Evolutionary conservation across 2,329 filamentous ascomycete genomes (phyloP).

Genomic region (Dothistroma septosporum): DNA sequence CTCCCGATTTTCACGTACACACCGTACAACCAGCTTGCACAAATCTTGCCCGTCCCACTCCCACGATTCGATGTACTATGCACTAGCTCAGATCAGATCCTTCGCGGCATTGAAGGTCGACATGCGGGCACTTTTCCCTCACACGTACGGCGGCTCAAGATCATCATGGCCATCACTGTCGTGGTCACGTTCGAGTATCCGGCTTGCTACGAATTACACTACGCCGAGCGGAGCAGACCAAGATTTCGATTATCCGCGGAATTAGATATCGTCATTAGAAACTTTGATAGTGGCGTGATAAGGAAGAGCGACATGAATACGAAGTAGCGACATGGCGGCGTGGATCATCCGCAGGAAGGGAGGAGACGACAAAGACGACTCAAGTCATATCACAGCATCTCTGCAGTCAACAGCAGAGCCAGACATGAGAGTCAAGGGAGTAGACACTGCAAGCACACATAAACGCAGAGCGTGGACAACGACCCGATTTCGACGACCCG

Average conservation of each 20-base stretch:
- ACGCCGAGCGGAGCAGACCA: not conserved
- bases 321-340: not conserved
- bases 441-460: too few relatives aligned
- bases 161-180: not conserved
- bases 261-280: not conserved
- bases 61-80: not conserved
- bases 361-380: not conserved
- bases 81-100: not conserved
- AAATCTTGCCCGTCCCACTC: not conserved
- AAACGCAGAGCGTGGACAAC: too few relatives aligned
- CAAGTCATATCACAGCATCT: too few relatives aligned
- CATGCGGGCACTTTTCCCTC: not conserved
- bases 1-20: too few relatives aligned
- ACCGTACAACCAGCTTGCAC: not conserved
- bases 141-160: not conserved
- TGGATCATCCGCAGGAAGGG: not conserved
- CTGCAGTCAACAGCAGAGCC: too few relatives aligned
- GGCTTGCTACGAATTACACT: not conserved
- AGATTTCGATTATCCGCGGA: not conserved
- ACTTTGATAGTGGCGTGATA: not conserved
- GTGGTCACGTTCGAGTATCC: not conserved
- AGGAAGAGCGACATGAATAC: not conserved
- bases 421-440: too few relatives aligned
- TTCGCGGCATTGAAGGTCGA: not conserved
- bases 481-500: too few relatives aligned